Percentiles rank a stretch among this genome's conserved stretches.
phyloP scores from a whole-genome alignment of 2,329 filamentous ascomycete species.

The Tolypocladium endophyticum region DNA sequence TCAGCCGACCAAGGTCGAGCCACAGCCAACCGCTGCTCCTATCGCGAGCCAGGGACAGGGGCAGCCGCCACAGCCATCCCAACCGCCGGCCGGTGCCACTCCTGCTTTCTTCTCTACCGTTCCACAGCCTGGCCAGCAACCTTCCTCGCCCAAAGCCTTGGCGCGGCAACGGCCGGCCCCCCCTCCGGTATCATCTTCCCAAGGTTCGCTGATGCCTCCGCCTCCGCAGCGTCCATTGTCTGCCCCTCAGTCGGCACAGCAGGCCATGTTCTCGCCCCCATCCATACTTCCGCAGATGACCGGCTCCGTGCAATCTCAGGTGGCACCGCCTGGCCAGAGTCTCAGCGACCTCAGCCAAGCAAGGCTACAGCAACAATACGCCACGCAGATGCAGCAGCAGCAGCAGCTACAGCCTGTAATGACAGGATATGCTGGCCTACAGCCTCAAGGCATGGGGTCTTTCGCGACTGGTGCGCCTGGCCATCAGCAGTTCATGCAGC shows the following conservation, averaged over 20 bases:
- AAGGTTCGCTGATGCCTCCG: conserved; percentile 61
- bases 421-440: conserved; percentile 22
- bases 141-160: conserved; percentile 17
- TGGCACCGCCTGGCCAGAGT: conserved; percentile 67
- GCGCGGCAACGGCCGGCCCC: conserved; percentile 59
- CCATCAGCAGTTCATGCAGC: conserved; percentile 29
- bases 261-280: conserved; percentile 61
- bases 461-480: conserved; percentile 21
- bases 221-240: conserved; percentile 73
- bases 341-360: conserved; percentile 61
- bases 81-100: conserved; percentile 42
- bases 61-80: conserved; percentile 16
- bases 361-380: conserved; percentile 52
- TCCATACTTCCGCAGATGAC: conserved; percentile 80
- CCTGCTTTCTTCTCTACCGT: conserved; percentile 45
- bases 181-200: conserved; percentile 50
- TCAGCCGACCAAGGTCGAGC: conserved; percentile 34
- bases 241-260: conserved; percentile 72
- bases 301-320: conserved; percentile 49
- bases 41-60: not conserved
- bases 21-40: conserved; percentile 15
- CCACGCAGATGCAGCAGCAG: conserved; percentile 33
- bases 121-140: conserved; percentile 28
- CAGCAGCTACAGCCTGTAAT: conserved; percentile 31
- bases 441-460: conserved; percentile 26